A percentile compares a stretch with the other conserved stretches of the same genome.
phyloP scores from a whole-genome alignment of 75 land plant genomes.

The Isoetes taiwanensis region DNA sequence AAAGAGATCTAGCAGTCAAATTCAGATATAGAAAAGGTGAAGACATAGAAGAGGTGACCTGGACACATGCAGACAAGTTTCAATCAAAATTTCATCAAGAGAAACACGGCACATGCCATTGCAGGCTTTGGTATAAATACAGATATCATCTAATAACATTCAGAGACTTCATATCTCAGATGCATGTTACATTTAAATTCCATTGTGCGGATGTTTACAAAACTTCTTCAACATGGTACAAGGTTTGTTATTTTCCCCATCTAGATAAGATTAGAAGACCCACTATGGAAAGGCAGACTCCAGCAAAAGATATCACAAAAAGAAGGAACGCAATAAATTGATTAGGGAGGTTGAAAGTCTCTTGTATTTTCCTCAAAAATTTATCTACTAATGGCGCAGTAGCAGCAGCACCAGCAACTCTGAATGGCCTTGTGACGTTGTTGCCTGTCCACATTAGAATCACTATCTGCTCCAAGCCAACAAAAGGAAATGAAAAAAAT shows the following conservation, averaged over 20 bases:
- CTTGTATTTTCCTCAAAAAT: conserved; percentile 33
- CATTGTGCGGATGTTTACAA: too few relatives aligned
- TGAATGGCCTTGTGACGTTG: conserved; percentile 62
- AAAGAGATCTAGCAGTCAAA: too few relatives aligned
- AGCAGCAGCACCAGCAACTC: conserved; percentile 62
- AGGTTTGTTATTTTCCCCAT: conserved; percentile 40
- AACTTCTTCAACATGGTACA: too few relatives aligned
- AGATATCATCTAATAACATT: too few relatives aligned
- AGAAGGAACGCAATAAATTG: conserved; percentile 37
- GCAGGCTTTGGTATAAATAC: too few relatives aligned
- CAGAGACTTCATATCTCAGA: too few relatives aligned
- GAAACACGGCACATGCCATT: too few relatives aligned
- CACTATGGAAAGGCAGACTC: conserved; percentile 28
- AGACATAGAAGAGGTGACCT: too few relatives aligned
- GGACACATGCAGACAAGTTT: too few relatives aligned
- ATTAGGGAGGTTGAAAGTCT: conserved; percentile 37
- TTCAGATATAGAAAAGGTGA: too few relatives aligned
- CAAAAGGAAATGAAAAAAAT: background rate
- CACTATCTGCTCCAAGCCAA: conserved; percentile 33
- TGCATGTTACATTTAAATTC: too few relatives aligned
- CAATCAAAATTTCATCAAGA: too few relatives aligned
- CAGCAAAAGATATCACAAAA: conserved; percentile 28
- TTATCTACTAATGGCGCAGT: conserved; percentile 42
- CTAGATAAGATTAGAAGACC: conserved; percentile 37
- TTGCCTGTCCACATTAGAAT: conserved; percentile 68